Percentiles rank a stretch among this genome's conserved stretches.
Conservation (phyloP, 345 rosid genomes). For the Acer saccharum region DNA sequence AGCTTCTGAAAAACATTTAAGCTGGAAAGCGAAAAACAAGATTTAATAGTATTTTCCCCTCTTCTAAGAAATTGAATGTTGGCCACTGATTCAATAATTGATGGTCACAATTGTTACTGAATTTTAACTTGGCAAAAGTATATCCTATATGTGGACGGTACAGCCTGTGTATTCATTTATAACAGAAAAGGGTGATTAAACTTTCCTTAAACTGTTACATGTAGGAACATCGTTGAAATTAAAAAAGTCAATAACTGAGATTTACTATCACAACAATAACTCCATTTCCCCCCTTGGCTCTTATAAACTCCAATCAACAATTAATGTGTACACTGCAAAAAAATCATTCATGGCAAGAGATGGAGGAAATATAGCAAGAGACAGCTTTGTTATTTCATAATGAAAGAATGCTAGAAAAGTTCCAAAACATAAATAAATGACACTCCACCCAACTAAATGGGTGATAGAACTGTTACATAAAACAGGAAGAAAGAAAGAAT, state of each 20-base stretch:
- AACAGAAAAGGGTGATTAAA: background rate
- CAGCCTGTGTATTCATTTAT: background rate
- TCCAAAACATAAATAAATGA: background rate
- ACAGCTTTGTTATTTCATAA: no score
- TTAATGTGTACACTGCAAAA: background rate
- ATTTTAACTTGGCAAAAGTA: background rate
- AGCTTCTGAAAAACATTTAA: background rate
- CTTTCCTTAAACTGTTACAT: background rate
- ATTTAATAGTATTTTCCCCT: background rate
- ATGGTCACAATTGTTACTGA: background rate
- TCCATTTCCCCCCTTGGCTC: background rate
- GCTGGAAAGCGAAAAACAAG: background rate
- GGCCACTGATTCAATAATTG: background rate
- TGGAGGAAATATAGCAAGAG: no score
- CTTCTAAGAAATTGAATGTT: background rate
- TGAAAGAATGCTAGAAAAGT: background rate
- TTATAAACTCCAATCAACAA: background rate
- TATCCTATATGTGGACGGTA: background rate
- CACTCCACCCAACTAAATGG: no score
- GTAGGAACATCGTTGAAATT: background rate
- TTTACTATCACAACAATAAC: background rate
- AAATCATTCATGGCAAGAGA: background rate
- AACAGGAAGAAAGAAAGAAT: no score
- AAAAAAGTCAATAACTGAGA: background rate
- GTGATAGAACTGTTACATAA: no score